These are phyloP conservation scores for Furcasterigmium sp. DNA, from an alignment of 2,329 filamentous ascomycete species.

Conservation along the genomic window DNA sequence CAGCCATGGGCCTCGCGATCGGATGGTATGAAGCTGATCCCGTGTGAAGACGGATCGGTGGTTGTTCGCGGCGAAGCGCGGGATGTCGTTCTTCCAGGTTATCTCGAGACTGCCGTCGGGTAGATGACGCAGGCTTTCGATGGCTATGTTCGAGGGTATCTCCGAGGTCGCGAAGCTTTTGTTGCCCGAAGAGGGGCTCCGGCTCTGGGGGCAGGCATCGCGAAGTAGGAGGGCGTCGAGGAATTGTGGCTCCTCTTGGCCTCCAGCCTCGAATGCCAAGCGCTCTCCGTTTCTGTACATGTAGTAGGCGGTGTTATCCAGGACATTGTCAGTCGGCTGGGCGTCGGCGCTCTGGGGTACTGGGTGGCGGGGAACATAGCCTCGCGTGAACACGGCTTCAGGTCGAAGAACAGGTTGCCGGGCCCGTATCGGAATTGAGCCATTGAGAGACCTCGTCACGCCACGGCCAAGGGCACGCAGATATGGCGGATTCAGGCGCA, in stretches of 20 bases:
- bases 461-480: too few species aligned
- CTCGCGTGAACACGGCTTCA: too few species aligned
- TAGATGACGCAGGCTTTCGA: conserved; percentile 23
- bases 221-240: conserved; percentile 32
- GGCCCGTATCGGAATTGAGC: too few species aligned
- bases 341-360: too few species aligned
- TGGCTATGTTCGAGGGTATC: conserved; percentile 26
- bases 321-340: too few species aligned
- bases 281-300: not conserved
- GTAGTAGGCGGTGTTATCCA: too few species aligned
- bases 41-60: conserved; percentile 30
- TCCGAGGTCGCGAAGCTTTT: conserved; percentile 44
- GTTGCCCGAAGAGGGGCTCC: conserved; percentile 54
- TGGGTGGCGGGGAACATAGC: too few species aligned
- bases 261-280: not conserved
- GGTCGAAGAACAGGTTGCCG: too few species aligned
- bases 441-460: too few species aligned
- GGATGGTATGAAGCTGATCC: conserved; percentile 15
- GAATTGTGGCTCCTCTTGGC: not conserved
- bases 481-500: too few species aligned
- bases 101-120: conserved; percentile 46
- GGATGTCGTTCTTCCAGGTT: conserved; percentile 50
- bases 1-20: not conserved
- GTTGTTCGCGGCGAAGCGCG: conserved; percentile 20
- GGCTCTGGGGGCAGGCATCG: conserved; percentile 47